phyloP scores from a whole-genome alignment of 139 green algal species.

The Micractinium sp. region DNA sequence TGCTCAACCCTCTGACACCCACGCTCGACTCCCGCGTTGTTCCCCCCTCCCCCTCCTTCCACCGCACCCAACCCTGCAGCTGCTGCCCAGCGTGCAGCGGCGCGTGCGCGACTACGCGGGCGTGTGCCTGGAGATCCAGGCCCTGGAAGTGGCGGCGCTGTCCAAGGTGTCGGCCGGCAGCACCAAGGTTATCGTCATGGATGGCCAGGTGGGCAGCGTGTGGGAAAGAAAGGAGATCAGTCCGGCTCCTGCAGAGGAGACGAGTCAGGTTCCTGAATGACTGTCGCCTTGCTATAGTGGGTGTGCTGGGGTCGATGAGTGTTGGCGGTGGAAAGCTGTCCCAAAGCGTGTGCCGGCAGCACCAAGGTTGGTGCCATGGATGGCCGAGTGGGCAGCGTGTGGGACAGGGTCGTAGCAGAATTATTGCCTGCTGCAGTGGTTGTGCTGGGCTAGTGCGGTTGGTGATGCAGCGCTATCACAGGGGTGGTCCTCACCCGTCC shows the following conservation, averaged over 20 bases:
- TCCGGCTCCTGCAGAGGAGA: no score
- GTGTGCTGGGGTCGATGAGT: neutral
- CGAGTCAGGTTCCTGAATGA: no score
- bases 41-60: neutral
- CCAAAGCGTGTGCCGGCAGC: no score
- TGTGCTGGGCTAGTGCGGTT: neutral
- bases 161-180: conserved; percentile 11
- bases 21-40: no score
- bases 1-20: no score
- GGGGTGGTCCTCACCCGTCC: no score
- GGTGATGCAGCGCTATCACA: neutral
- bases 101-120: conserved; percentile 37
- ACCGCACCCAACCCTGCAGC: neutral
- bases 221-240: neutral
- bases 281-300: neutral
- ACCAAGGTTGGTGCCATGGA: no score
- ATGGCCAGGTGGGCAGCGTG: conserved; percentile 4
- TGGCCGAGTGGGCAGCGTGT: no score
- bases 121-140: conserved; percentile 50
- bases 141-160: conserved; percentile 45
- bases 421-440: neutral
- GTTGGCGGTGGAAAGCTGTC: no score
- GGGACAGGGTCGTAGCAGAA: no score
- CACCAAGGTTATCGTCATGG: conserved; percentile 45
- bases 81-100: conserved; percentile 39